A percentile compares a stretch with the other conserved stretches of the same genome.
Evolutionary conservation across 108 stramenopile genomes (phyloP).

Genomic region (Aurantiochytrium sp.): DNA sequence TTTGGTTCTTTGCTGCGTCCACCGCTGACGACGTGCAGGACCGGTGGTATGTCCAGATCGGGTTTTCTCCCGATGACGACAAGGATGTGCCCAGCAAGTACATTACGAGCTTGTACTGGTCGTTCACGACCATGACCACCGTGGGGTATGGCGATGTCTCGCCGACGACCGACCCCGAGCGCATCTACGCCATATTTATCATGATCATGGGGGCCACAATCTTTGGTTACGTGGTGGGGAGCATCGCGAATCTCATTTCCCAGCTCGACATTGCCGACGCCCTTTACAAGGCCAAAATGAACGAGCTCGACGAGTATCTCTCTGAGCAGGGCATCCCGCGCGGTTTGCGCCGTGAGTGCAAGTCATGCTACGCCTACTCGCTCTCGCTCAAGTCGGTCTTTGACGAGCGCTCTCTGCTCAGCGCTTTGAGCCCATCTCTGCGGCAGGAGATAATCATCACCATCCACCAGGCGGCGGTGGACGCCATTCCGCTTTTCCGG

Average conservation of each 20-base stretch:
- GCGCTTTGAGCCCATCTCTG: slow-evolving; percentile 39
- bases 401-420: slow-evolving; percentile 43
- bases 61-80: background rate
- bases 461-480: slow-evolving; percentile 39
- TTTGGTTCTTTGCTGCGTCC: slow-evolving; percentile 33
- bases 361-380: slow-evolving; percentile 49
- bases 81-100: slow-evolving; percentile 39
- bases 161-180: slow-evolving; percentile 39
- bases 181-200: slow-evolving; percentile 44
- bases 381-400: slow-evolving; percentile 45
- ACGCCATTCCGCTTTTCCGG: slow-evolving; percentile 41
- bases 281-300: slow-evolving; percentile 40
- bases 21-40: background rate
- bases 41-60: background rate
- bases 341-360: slow-evolving; percentile 30
- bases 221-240: slow-evolving; percentile 62
- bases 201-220: slow-evolving; percentile 59
- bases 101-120: slow-evolving; percentile 58
- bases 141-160: slow-evolving; percentile 54
- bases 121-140: slow-evolving; percentile 60
- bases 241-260: slow-evolving; percentile 45
- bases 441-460: slow-evolving; percentile 43
- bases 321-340: slow-evolving; percentile 44
- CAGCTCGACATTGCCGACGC: slow-evolving; percentile 43
- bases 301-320: slow-evolving; percentile 45